Conservation (phyloP, 2,329 filamentous ascomycete genomes). For the Fusarium cicatricum region DNA sequence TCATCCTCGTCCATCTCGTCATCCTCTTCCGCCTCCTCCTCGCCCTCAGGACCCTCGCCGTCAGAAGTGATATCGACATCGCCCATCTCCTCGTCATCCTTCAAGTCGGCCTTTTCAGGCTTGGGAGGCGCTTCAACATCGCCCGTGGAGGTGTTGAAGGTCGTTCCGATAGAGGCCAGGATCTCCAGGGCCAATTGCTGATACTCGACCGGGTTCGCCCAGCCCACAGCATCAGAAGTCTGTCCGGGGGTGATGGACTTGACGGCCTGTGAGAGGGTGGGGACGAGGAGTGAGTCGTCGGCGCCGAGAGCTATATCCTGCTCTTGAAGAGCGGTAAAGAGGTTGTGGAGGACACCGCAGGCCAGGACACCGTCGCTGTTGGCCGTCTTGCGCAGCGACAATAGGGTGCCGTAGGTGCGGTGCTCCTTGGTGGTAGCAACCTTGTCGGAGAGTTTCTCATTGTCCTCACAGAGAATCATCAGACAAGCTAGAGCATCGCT, state of each 20-base stretch:
- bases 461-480: conserved; percentile 68
- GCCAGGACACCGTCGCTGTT: conserved; percentile 62
- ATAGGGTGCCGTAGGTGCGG: conserved; percentile 59
- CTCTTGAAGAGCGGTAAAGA: conserved; percentile 57
- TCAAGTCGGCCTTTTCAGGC: conserved; percentile 50
- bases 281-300: conserved; percentile 48
- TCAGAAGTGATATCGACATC: conserved; percentile 41
- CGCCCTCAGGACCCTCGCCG: conserved; percentile 46
- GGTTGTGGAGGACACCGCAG: conserved; percentile 69
- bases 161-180: conserved; percentile 70
- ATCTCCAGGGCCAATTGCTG: conserved; percentile 67
- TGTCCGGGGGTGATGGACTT: conserved; percentile 40
- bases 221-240: conserved; percentile 46
- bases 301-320: conserved; percentile 40
- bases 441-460: conserved; percentile 59
- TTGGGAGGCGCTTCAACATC: conserved; percentile 46
- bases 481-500: conserved; percentile 63
- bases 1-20: conserved; percentile 66
- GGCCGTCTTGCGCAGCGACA: conserved; percentile 56
- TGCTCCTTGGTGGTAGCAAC: conserved; percentile 60
- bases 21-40: conserved; percentile 54
- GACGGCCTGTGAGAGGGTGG: conserved; percentile 48
- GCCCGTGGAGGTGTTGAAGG: conserved; percentile 58
- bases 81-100: conserved; percentile 51
- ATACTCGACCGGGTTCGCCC: conserved; percentile 55